A percentile compares a stretch with the other conserved stretches of the same genome.
Evolutionary conservation across 345 rosid species (phyloP).

Genomic region (Dipteronia sinensis): DNA sequence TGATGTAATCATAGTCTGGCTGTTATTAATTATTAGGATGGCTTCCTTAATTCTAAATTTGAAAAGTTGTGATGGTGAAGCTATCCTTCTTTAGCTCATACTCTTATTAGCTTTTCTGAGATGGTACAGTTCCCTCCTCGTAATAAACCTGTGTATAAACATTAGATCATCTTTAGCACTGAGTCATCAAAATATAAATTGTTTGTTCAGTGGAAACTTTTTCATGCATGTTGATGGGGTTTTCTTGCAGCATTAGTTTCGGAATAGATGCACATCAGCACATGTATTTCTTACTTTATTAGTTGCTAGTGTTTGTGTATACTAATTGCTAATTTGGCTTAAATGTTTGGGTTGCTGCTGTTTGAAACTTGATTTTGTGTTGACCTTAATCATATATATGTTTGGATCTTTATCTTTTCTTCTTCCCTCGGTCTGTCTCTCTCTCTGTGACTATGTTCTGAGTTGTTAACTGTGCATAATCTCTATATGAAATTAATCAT

Average conservation of each 20-base stretch:
- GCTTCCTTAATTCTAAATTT: background rate
- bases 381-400: background rate
- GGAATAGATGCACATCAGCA: background rate
- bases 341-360: background rate
- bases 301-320: background rate
- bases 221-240: slow-evolving; percentile 4
- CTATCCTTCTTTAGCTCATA: background rate
- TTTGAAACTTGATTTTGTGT: background rate
- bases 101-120: background rate
- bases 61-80: background rate
- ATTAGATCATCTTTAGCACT: background rate
- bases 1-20: slow-evolving; percentile 6
- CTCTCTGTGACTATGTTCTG: background rate
- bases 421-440: background rate
- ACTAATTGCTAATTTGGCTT: background rate
- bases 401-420: background rate
- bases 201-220: background rate
- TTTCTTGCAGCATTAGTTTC: background rate
- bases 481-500: background rate
- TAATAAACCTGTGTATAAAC: background rate
- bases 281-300: background rate
- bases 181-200: background rate
- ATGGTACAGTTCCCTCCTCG: background rate
- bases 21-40: background rate
- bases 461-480: background rate